phyloP scores from a whole-genome alignment of 2,329 filamentous ascomycete genomes.

The Sporothrix curviconia region DNA sequence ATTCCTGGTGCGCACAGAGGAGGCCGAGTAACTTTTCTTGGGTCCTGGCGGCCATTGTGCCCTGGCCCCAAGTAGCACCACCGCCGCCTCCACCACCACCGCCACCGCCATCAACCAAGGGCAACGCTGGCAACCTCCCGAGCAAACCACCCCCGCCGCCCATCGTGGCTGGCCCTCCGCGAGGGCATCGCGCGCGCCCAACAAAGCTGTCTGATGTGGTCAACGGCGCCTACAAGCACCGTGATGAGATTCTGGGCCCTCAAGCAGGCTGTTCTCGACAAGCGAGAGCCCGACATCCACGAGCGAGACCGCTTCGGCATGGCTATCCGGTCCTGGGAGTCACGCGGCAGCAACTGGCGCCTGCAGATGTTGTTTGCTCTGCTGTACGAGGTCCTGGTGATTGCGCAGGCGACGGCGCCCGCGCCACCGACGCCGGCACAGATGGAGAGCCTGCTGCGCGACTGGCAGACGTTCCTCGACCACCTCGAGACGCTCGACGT shows the following conservation, averaged over 20 bases:
- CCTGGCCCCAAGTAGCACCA: slow-evolving; percentile 55
- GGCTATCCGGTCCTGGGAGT: slow-evolving; percentile 66
- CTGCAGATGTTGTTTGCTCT: slow-evolving; percentile 63
- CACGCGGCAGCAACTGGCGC: slow-evolving; percentile 57
- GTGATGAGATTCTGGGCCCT: slow-evolving; percentile 18
- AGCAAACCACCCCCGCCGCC: slow-evolving; percentile 39
- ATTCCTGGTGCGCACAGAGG: slow-evolving; percentile 54
- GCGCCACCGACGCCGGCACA: slow-evolving; percentile 26
- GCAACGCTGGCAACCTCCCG: background rate
- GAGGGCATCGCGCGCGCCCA: slow-evolving; percentile 76
- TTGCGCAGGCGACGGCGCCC: slow-evolving; percentile 11
- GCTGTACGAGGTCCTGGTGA: slow-evolving; percentile 51
- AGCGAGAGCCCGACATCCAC: slow-evolving; percentile 37
- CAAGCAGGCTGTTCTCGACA: slow-evolving; percentile 46
- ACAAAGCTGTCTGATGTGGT: slow-evolving; percentile 66
- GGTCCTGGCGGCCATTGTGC: slow-evolving; percentile 67
- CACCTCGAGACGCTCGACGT: slow-evolving; percentile 49
- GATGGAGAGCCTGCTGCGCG: slow-evolving; percentile 38
- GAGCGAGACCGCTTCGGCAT: slow-evolving; percentile 64
- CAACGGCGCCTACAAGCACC: slow-evolving; percentile 19
- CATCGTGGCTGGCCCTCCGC: slow-evolving; percentile 56
- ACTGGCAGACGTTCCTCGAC: slow-evolving; percentile 51
- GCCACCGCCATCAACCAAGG: slow-evolving; percentile 32
- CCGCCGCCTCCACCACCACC: slow-evolving; percentile 31
- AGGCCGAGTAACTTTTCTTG: slow-evolving; percentile 68